Conservation (phyloP, 2,329 filamentous ascomycete genomes). For the Aspergillus sp. region DNA sequence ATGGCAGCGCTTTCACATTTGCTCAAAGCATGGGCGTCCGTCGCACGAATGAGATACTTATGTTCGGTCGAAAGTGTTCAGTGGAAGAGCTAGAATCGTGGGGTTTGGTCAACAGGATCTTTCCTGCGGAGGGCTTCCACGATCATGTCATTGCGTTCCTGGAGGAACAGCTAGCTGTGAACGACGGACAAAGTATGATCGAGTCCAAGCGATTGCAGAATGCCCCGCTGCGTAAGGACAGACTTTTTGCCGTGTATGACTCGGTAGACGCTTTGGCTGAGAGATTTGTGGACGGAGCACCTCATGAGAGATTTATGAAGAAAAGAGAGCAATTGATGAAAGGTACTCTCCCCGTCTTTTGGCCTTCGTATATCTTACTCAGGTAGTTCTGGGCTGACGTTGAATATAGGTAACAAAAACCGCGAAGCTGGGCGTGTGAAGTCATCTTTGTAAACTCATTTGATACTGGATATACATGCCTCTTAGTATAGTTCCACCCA, state of each 20-base stretch:
- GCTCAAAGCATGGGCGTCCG: constrained; percentile 51
- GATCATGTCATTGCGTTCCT: constrained; percentile 42
- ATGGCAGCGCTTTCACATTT: constrained; percentile 47
- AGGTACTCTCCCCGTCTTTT: no score
- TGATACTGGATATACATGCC: no score
- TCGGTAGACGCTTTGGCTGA: constrained; percentile 49
- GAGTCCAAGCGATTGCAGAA: constrained; percentile 53
- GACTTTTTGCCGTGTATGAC: constrained; percentile 50
- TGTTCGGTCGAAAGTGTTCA: constrained; percentile 49
- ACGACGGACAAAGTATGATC: constrained; percentile 54
- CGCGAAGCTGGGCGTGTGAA: no score
- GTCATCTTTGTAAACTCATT: no score
- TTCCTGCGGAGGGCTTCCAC: constrained; percentile 43
- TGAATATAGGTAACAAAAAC: no score
- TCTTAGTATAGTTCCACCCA: no score
- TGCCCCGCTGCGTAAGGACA: constrained; percentile 42
- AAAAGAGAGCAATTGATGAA: constrained; percentile 26
- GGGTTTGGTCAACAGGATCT: constrained; percentile 50
- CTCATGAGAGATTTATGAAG: constrained; percentile 43
- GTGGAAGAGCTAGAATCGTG: constrained; percentile 44
- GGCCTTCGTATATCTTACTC: no score
- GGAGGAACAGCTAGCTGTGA: constrained; percentile 42
- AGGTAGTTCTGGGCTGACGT: no score
- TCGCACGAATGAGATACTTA: constrained; percentile 53
- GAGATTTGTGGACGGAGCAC: constrained; percentile 49